Percentiles rank a stretch among this genome's conserved stretches.
phyloP scores from a whole-genome alignment of 139 green algal genomes.

The Gonium pectorale region DNA sequence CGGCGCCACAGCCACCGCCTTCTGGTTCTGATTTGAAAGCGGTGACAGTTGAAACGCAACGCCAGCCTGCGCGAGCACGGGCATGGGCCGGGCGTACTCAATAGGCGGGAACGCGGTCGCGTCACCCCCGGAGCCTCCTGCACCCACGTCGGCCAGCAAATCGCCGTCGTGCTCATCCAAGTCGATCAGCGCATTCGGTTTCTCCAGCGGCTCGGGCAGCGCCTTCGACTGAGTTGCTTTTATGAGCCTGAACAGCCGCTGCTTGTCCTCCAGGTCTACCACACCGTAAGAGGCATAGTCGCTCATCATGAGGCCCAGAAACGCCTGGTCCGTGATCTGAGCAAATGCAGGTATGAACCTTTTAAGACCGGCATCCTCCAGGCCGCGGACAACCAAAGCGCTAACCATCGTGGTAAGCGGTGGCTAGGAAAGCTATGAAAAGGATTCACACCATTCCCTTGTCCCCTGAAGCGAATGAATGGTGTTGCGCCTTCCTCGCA shows the following conservation, averaged over 20 bases:
- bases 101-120: constrained; percentile 20
- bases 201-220: not conserved
- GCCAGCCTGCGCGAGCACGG: constrained; percentile 29
- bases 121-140: not conserved
- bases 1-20: constrained; percentile 10
- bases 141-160: constrained; percentile 60
- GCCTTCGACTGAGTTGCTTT: constrained; percentile 44
- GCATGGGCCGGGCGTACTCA: too few relatives aligned
- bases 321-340: constrained; percentile 51
- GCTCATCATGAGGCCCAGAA: constrained; percentile 71
- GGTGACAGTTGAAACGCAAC: constrained; percentile 51
- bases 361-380: constrained; percentile 62
- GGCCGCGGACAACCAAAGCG: not conserved
- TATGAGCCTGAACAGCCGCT: constrained; percentile 81
- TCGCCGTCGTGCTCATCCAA: constrained; percentile 84
- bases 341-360: constrained; percentile 53
- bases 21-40: constrained; percentile 20
- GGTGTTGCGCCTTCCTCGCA: too few relatives aligned
- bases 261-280: constrained; percentile 81
- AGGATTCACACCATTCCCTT: too few relatives aligned
- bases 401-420: too few relatives aligned
- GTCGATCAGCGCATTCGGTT: constrained; percentile 73
- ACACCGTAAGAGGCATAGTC: constrained; percentile 82
- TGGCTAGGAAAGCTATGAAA: too few relatives aligned
- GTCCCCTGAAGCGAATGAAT: too few relatives aligned